Conservation (phyloP, 129 eudicot genomes). For the Tanacetum coccineum region DNA sequence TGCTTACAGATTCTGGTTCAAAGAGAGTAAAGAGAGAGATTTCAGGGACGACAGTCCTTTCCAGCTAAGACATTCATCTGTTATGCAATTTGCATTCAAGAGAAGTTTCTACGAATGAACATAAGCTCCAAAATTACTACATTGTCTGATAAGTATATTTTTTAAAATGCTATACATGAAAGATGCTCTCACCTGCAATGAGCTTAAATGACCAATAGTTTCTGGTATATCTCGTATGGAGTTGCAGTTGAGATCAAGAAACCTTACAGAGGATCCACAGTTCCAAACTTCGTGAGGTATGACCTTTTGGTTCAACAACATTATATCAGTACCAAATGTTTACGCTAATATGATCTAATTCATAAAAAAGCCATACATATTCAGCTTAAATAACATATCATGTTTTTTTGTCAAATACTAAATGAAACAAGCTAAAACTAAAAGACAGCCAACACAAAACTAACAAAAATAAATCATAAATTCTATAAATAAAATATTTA, state of each 20-base stretch:
- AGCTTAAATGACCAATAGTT: slow-evolving; percentile 49
- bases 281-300: slow-evolving; percentile 84
- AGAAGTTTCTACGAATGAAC: slow-evolving; percentile 57
- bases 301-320: slow-evolving; percentile 41
- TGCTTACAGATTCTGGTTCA: slow-evolving; percentile 75
- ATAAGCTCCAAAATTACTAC: not conserved
- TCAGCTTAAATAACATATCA: too few relatives aligned
- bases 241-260: slow-evolving; percentile 80
- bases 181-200: slow-evolving; percentile 53
- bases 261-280: slow-evolving; percentile 72
- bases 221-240: slow-evolving; percentile 54
- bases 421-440: too few relatives aligned
- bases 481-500: too few relatives aligned
- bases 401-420: too few relatives aligned
- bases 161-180: not conserved
- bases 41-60: slow-evolving; percentile 56
- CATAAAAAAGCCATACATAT: not conserved
- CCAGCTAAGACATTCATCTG: slow-evolving; percentile 76
- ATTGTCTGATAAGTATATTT: not conserved
- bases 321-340: slow-evolving; percentile 9
- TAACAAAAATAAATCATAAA: too few relatives aligned
- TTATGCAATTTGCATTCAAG: slow-evolving; percentile 55
- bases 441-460: too few relatives aligned
- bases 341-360: not conserved
- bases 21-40: slow-evolving; percentile 52